Base-by-base conservation (phyloP, 495 filamentous ascomycete genomes). In the Parachaetomium inaequale region DNA sequence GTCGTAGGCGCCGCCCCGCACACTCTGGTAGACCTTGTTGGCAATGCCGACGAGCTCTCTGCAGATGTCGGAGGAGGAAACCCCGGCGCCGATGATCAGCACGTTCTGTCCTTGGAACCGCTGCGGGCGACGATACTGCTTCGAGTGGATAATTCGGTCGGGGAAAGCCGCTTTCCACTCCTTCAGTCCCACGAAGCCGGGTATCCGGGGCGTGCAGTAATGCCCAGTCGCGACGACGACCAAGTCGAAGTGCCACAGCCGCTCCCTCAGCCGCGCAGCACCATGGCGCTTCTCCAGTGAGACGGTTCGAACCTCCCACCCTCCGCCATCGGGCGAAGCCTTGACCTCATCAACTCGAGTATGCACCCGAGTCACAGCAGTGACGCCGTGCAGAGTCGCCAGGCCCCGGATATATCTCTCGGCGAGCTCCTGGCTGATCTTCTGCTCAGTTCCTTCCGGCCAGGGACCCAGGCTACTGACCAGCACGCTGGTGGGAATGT, bases 401-500 rank as follows among this genome's bases (percentile, higher is more conserved):
- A 82, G 84, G 46, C 80, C 76, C 58, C 84, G 80, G 23, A 90
- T 82, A 68, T 89, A 90, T 4, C 77, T 71, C 34, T 80, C 80
- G 10, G 86, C 74, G 4, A 81, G 73, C 21, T 66, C 60, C 62
- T 88, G 85, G 45, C 74, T 83, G 23, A 87, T 80, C 64, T 78
- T 82, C 49, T 78, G 77, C 11, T 76, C 78, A 0, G 84, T 88
- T 7, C 81, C 83, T 21, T 82, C 74, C 1, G 83, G 81, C 84
- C 86, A 89, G 0, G 74, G 66, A 55, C 81, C 81, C n/a, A 87
- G 75, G 57, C 77, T 84, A 25, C 82, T 81, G 42, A 77, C 72
- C 73, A 88, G 81, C 32, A 89, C 68, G 12, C 75, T 76, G 4
- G 85, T 88, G 7, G 85, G 77, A 11, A 90, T 82, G 69, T 90